Conservation (phyloP, 129 eudicot species). For the Arctium minus region DNA sequence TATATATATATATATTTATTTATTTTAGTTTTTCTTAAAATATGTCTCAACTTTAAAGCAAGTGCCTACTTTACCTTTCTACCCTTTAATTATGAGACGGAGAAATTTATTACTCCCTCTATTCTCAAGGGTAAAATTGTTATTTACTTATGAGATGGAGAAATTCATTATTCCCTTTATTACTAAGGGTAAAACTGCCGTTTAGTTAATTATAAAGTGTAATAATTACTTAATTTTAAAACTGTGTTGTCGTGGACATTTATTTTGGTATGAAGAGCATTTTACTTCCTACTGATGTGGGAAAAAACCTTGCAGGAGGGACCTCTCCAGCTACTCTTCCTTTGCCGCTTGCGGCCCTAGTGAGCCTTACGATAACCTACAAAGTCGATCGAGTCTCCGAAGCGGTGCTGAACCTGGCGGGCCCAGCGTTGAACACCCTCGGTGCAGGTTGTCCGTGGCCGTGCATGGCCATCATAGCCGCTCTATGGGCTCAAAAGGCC, state of each 20-base stretch:
- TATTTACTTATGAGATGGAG: too few relatives aligned
- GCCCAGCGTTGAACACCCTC: conserved; percentile 66
- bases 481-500: conserved; percentile 94
- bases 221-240: not conserved
- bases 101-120: too few relatives aligned
- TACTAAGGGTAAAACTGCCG: not conserved
- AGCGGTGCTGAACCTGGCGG: conserved; percentile 59
- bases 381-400: conserved; percentile 69
- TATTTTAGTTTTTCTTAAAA: too few relatives aligned
- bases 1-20: too few relatives aligned
- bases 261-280: not conserved
- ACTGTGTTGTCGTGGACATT: not conserved
- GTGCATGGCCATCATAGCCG: conserved; percentile 84
- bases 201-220: not conserved
- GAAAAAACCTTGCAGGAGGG: conserved; percentile 45
- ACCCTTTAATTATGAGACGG: too few relatives aligned
- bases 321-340: conserved; percentile 74
- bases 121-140: too few relatives aligned
- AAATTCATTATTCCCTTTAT: too few relatives aligned
- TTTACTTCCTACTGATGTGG: not conserved
- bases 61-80: too few relatives aligned
- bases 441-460: conserved; percentile 97
- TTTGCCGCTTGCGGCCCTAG: conserved; percentile 84
- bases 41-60: too few relatives aligned
- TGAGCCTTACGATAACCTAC: conserved; percentile 94